Conservation (phyloP, 768 basidiomycete genomes). For the Lactifluus volemus region DNA sequence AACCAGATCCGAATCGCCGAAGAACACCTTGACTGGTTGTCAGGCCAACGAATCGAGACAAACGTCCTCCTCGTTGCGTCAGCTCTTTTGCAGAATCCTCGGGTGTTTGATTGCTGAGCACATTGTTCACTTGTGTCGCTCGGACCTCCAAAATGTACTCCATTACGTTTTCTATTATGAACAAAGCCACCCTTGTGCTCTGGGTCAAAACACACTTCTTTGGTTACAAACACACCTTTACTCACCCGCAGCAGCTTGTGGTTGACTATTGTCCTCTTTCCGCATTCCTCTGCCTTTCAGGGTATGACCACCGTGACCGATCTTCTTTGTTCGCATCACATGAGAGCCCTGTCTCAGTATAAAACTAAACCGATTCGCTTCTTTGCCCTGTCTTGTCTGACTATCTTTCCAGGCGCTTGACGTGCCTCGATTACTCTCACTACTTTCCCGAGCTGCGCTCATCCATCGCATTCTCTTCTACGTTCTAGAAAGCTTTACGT, state of each 20-base stretch:
- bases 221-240: background rate
- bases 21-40: background rate
- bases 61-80: background rate
- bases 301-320: background rate
- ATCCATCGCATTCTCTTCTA: background rate
- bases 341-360: background rate
- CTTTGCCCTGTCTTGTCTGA: background rate
- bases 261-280: background rate
- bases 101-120: too few relatives aligned
- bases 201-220: background rate
- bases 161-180: background rate
- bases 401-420: constrained; percentile 8
- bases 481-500: background rate
- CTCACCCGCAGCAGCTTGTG: background rate
- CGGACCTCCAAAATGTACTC: background rate
- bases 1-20: background rate
- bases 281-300: background rate
- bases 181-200: background rate
- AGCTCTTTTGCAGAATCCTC: background rate
- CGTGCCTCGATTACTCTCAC: background rate
- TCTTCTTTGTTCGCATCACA: background rate
- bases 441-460: constrained; percentile 14
- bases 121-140: background rate
- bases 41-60: background rate
- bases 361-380: constrained; percentile 1